Percentiles rank a stretch among this genome's conserved stretches.
Evolutionary conservation across 1,284 basidiomycete species (phyloP).

Genomic region (Takashimella koratensis): DNA sequence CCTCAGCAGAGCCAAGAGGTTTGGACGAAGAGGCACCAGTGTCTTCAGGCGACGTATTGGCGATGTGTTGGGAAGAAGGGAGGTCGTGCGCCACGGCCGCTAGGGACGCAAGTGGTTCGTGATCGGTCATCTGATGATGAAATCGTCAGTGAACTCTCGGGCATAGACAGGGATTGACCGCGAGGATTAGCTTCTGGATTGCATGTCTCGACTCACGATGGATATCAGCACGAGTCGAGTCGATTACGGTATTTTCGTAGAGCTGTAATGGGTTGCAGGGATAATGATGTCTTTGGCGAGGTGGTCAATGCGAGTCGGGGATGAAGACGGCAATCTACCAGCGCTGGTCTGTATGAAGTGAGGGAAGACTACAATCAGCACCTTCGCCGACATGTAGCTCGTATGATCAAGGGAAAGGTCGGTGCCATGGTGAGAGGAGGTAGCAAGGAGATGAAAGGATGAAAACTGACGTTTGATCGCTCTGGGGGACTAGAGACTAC

Average conservation of each 20-base stretch:
- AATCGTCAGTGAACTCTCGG: background rate
- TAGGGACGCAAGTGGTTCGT: background rate
- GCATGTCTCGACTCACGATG: background rate
- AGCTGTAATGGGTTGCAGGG: background rate
- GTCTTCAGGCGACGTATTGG: background rate
- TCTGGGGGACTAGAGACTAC: background rate
- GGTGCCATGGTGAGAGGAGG: too few species aligned
- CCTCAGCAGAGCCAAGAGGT: background rate
- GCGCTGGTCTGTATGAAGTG: background rate
- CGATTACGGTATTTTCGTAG: too few species aligned
- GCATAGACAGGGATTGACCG: background rate
- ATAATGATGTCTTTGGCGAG: background rate
- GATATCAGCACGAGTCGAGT: too few species aligned
- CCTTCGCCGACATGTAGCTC: too few species aligned
- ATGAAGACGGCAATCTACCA: too few species aligned
- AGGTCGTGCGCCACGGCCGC: background rate
- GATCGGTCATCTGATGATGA: background rate
- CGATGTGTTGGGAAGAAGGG: background rate
- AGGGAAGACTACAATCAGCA: too few species aligned
- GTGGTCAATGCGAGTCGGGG: background rate
- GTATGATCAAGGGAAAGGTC: too few species aligned
- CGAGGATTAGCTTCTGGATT: background rate
- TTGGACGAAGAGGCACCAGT: background rate
- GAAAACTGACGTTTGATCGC: background rate
- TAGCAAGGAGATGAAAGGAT: background rate